Conservation (phyloP, 306 rosid genomes). For the Spatholobus suberectus region DNA sequence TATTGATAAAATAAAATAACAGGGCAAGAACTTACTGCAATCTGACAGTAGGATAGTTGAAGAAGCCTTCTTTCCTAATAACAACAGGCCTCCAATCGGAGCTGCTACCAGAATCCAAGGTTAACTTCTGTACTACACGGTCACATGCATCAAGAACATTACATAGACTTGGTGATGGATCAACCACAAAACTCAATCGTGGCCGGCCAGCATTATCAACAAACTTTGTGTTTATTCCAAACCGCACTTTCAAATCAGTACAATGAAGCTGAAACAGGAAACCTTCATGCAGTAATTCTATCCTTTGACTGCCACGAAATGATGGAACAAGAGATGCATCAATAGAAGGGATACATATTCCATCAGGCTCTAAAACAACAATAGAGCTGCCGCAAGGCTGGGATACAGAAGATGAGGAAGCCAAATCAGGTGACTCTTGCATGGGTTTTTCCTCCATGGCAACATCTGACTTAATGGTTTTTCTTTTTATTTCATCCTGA, state of each 20-base stretch:
- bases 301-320: conserved; percentile 66
- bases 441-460: conserved; percentile 53
- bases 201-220: conserved; percentile 79
- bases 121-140: conserved; percentile 57
- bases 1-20: conserved; percentile 10
- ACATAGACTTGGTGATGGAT: conserved; percentile 70
- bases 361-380: conserved; percentile 61
- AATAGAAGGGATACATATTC: conserved; percentile 63
- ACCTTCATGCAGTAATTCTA: conserved; percentile 71
- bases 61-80: conserved; percentile 67
- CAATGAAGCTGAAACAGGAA: conserved; percentile 67
- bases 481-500: conserved; percentile 46
- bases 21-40: conserved; percentile 76
- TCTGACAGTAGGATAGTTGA: conserved; percentile 82
- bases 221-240: conserved; percentile 80
- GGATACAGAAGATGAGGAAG: conserved; percentile 51
- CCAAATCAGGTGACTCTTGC: conserved; percentile 43
- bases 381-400: conserved; percentile 39
- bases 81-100: conserved; percentile 89
- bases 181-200: conserved; percentile 69
- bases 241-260: conserved; percentile 76
- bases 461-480: conserved; percentile 47
- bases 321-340: conserved; percentile 60
- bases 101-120: conserved; percentile 62
- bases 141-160: conserved; percentile 84